A percentile compares a stretch with the other conserved stretches of the same genome.
These are phyloP conservation scores for Thelonectria discophora DNA, from an alignment of 2,329 filamentous ascomycete genomes.

Conservation along the genomic window DNA sequence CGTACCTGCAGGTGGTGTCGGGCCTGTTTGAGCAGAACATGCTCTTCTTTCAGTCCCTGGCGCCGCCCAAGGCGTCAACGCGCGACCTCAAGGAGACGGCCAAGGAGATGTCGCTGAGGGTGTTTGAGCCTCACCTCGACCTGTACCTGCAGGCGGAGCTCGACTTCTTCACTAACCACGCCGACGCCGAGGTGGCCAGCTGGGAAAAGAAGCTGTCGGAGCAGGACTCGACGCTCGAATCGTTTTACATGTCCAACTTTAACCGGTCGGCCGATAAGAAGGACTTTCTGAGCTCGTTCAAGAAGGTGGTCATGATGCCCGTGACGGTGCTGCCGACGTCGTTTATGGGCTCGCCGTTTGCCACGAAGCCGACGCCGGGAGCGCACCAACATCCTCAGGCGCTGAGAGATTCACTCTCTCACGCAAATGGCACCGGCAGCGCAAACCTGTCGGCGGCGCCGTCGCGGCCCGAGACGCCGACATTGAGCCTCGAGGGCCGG, in stretches of 20 bases:
- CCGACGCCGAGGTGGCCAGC: constrained; percentile 77
- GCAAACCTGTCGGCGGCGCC: constrained; percentile 46
- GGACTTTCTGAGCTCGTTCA: constrained; percentile 95
- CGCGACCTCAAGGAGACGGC: constrained; percentile 70
- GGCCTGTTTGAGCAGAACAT: constrained; percentile 88
- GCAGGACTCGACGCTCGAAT: constrained; percentile 89
- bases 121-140: constrained; percentile 94
- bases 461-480: constrained; percentile 62
- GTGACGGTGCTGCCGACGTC: constrained; percentile 86
- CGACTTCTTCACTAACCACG: constrained; percentile 80
- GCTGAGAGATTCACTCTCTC: too few relatives aligned
- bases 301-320: constrained; percentile 99
- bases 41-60: constrained; percentile 77
- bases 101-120: constrained; percentile 71
- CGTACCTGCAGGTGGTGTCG: constrained; percentile 86
- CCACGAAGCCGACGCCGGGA: constrained; percentile 48
- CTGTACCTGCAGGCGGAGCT: constrained; percentile 92
- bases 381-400: constrained; percentile 2
- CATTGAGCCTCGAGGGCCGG: constrained; percentile 49
- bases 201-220: constrained; percentile 95
- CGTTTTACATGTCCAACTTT: constrained; percentile 94
- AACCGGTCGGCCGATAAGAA: constrained; percentile 95
- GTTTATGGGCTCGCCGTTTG: constrained; percentile 67
- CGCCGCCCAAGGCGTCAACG: constrained; percentile 70
- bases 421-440: constrained; percentile 40